Base-by-base conservation (phyloP, 1,284 basidiomycete species). In the Trichosporon sp. region DNA sequence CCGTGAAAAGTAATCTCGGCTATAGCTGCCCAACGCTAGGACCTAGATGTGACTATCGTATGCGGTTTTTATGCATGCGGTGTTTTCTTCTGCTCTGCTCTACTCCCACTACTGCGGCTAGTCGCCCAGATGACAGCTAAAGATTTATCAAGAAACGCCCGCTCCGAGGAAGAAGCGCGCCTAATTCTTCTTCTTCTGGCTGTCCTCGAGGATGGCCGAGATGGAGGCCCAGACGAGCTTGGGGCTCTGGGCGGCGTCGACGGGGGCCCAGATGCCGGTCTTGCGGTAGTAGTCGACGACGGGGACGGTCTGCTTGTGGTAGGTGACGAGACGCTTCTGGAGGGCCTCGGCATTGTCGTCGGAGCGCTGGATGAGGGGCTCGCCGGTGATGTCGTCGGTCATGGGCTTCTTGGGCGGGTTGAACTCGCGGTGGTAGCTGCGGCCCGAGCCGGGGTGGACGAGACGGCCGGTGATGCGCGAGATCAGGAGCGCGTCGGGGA, bases 261-360 rank as follows among this genome's bases (percentile, higher is more conserved):
- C 88, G 58, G 90, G 91, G 67, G 87, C 86, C 93, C 93, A 96
- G 65, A 96, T 87, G 64, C 92, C 91, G 78, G 93, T 91, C 75
- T 88, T 87, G 84, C 91, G 92, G 89, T 99, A 99, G 86, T 97
- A 98, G 66, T 93, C 93, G n/a, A 95, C 92, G 31, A 99, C 96
- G 34, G 95, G 95, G 3, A 91, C 91, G 25, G 96, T 99, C 84
- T 97, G 95, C 66, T 78, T 67, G 86, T 98, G 96, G 87, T 92
- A 98, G 13, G 92, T 89, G 8, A 82, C 77, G 67, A 99, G 87
- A 64, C 96, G 91, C 85, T 96, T 98, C 77, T 89, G 88, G 67
- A 99, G 87, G 13, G 96, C 93, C 82, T 97, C 93, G 73, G 92
- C 91, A 76, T 95, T 95, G 85, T 95, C 93, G 81, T 95, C 93